Base-by-base conservation (phyloP, 2,329 filamentous ascomycete species). In the Fusarium dlaminii region DNA sequence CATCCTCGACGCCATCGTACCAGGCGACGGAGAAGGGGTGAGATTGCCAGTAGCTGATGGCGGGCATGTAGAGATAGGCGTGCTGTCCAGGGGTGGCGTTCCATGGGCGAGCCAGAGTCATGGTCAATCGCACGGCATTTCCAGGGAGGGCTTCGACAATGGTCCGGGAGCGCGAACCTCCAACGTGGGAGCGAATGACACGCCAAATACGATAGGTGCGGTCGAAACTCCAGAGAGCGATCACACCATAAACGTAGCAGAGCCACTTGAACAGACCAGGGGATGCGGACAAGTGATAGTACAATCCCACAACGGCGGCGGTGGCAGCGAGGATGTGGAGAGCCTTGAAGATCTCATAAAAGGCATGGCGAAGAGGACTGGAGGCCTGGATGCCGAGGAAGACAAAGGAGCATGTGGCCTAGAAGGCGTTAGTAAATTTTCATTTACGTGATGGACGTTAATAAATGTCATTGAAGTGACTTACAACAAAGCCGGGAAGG, bases 11-110 rank as follows among this genome's bases (percentile, higher is more conserved):
- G 70, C 94, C 91, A 68, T 94, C 91, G 73, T 90, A 91, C 93
- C 93, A 96, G 40, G 92, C 92, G 48, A 95, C 86, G 6, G 92
- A 94, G 84, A 95, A 95, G 3, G 93, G 93, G 79, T 96, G 93
- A 52, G 92, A 94, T 76, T 93, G 92, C 88, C 90, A 92, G 70
- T 91, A 86, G 72, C 92, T 92, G 77, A 95, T 85, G 10, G 87
- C 85, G 13, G 93, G 93, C 83, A 96, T 88, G 83, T 95, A 95
- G 27, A 96, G 83, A 81, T 95, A 96, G 40, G 93, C 91, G 80
- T 96, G 93, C 81, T 95, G 92, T 40, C 93, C 93, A 1, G 93
- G 91, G 67, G 87, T 86, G 86, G 94, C 94, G 45, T 84, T 88
- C 92, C 93, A 95, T n/a, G 92, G 92, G 49, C 92, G 90, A 15